Conservation (phyloP, 2,329 filamentous ascomycete species). For the Nigrospora oryzae region DNA sequence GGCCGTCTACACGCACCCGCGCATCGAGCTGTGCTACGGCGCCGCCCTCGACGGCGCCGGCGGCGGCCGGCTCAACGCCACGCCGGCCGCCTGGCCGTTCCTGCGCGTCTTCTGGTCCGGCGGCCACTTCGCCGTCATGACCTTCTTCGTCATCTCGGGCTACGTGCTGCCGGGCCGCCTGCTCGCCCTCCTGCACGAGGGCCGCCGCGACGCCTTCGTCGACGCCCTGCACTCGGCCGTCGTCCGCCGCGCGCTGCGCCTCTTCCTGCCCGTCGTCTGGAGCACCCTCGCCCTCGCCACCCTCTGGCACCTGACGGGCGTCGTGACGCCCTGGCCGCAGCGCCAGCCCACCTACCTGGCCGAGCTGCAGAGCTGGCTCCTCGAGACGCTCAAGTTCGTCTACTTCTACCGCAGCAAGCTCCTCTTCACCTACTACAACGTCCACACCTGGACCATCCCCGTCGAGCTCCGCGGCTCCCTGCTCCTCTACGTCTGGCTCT, state of each 20-base stretch:
- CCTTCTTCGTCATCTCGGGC: conserved; percentile 1
- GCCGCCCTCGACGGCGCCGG: background rate
- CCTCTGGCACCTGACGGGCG: background rate
- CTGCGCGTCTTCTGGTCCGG: conserved; percentile 1
- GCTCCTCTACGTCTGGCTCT: conserved; percentile 5
- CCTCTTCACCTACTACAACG: conserved; percentile 5
- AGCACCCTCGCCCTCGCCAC: background rate
- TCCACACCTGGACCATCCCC: conserved; percentile 7
- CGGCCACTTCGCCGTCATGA: conserved; percentile 1
- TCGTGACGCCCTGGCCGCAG: background rate
- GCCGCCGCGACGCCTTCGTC: background rate
- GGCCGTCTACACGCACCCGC: conserved; percentile 1
- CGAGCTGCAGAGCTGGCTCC: background rate
- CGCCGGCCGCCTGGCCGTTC: background rate
- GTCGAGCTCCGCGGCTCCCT: conserved; percentile 6
- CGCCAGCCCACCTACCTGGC: background rate
- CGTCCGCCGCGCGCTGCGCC: background rate
- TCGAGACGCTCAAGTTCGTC: conserved; percentile 2
- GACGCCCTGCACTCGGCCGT: background rate
- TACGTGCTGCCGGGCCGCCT: background rate
- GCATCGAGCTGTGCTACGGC: conserved; percentile 1
- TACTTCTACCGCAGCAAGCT: conserved; percentile 5
- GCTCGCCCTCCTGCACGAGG: background rate
- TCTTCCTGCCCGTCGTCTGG: background rate
- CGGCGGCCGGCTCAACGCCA: background rate